A percentile compares a stretch with the other conserved stretches of the same genome.
These are phyloP conservation scores for Anethum foeniculum DNA, from an alignment of 140 eudicot genomes.

Conservation along the genomic window DNA sequence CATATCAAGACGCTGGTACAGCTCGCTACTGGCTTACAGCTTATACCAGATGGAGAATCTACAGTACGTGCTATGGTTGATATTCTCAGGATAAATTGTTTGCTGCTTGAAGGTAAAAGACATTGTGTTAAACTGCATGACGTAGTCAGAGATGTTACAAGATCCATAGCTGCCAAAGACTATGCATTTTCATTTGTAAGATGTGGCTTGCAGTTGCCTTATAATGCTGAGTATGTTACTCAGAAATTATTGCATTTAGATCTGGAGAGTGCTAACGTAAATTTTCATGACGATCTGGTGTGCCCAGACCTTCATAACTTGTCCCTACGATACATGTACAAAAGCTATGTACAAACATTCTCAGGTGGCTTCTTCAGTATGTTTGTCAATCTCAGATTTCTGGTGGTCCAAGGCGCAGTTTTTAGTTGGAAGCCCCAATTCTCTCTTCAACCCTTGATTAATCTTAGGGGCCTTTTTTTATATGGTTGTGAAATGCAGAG, in stretches of 20 bases:
- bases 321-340: not conserved
- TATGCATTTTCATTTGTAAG: not conserved
- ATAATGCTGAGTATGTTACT: not conserved
- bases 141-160: not conserved
- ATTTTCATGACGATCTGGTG: not conserved
- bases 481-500: too few species aligned
- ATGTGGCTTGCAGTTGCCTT: not conserved
- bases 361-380: too few species aligned
- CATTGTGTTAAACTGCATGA: not conserved
- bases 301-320: not conserved
- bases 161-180: not conserved
- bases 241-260: not conserved
- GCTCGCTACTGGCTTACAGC: not conserved
- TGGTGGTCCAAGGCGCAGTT: too few species aligned
- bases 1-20: not conserved
- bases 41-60: too few species aligned
- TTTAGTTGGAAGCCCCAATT: too few species aligned
- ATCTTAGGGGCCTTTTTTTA: too few species aligned
- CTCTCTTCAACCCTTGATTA: too few species aligned
- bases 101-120: too few species aligned
- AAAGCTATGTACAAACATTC: not conserved
- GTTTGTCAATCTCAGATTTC: too few species aligned
- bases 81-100: too few species aligned
- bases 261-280: not conserved
- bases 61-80: too few species aligned